These are phyloP conservation scores for Pichia ethanolica DNA, from an alignment of 805 yeast genomes.

Conservation along the genomic window DNA sequence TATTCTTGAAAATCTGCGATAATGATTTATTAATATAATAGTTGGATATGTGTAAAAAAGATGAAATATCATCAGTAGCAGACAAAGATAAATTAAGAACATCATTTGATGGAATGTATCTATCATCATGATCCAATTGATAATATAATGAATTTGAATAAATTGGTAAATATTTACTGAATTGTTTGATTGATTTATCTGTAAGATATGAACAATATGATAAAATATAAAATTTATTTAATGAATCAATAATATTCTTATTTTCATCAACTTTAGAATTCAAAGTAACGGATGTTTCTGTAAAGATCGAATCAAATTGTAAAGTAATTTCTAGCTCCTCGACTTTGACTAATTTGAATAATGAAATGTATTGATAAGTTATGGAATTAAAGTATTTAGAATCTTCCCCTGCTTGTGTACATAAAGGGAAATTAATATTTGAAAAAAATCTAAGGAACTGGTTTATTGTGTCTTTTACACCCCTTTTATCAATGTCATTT, in stretches of 20 bases:
- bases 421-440: conserved; percentile 9
- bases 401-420: background rate
- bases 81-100: background rate
- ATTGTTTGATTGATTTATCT: background rate
- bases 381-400: conserved; percentile 17
- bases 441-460: conserved; percentile 3
- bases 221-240: conserved; percentile 7
- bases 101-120: background rate
- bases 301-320: conserved; percentile 15
- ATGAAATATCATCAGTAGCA: background rate
- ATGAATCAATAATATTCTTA: background rate
- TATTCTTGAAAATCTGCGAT: background rate
- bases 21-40: conserved; percentile 1
- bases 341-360: conserved; percentile 14
- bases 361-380: conserved; percentile 12
- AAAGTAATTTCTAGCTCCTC: conserved; percentile 14
- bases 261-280: background rate
- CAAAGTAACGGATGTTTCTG: conserved; percentile 8
- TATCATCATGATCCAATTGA: background rate
- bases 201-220: background rate
- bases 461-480: background rate
- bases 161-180: background rate
- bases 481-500: background rate
- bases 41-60: conserved; percentile 3
- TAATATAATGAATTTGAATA: background rate